A percentile compares a stretch with the other conserved stretches of the same genome.
Evolutionary conservation across 2,329 filamentous ascomycete species (phyloP).

Genomic region (Fusarium pininemorale): DNA sequence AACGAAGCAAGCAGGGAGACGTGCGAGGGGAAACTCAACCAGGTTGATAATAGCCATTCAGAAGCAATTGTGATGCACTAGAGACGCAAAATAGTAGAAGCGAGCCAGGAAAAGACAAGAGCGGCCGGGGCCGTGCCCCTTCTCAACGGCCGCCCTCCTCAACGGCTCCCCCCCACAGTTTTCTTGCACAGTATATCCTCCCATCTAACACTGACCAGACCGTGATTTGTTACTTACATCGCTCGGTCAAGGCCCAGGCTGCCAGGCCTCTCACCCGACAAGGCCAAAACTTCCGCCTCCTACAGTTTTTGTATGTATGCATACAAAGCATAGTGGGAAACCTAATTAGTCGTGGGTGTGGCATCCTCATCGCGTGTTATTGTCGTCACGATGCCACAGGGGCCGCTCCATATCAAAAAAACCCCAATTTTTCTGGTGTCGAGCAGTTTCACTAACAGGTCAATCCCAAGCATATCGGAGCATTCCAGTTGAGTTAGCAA

Average conservation of each 20-base stretch:
- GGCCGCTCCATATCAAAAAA: conserved; percentile 11
- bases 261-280: conserved; percentile 7
- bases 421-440: conserved; percentile 17
- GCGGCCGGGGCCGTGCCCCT: conserved; percentile 43
- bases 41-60: conserved; percentile 19
- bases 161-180: conserved; percentile 40
- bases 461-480: conserved; percentile 8
- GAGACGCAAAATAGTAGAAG: conserved; percentile 27
- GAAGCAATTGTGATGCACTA: conserved; percentile 24
- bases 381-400: conserved; percentile 39
- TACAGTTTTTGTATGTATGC: conserved; percentile 43
- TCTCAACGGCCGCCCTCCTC: conserved; percentile 43
- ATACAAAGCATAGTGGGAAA: conserved; percentile 38
- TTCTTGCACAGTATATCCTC: conserved; percentile 11
- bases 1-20: conserved; percentile 34
- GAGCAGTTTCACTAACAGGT: conserved; percentile 4
- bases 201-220: conserved; percentile 21
- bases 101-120: conserved; percentile 38
- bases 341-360: conserved; percentile 41
- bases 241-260: conserved; percentile 23
- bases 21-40: conserved; percentile 19
- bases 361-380: conserved; percentile 42
- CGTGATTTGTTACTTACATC: conserved; percentile 18
- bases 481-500: not conserved
- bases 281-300: conserved; percentile 22